Base-by-base conservation (phyloP, 208 protist species). In the Leishmania tropica region DNA sequence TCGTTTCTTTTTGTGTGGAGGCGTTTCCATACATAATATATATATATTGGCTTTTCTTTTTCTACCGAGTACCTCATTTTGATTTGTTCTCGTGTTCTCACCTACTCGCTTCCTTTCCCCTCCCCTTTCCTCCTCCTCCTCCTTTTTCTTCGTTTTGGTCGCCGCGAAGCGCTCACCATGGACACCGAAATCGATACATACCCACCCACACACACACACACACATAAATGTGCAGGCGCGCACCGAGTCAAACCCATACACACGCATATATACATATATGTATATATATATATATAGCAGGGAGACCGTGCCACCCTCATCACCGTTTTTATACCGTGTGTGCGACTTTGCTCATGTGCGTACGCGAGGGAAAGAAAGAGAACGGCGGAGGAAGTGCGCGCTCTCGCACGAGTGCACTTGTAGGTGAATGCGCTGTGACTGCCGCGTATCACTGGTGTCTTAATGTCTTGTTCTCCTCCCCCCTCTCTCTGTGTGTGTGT, bases 131-230 rank as follows among this genome's bases (percentile, higher is more conserved):
- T 24, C 24, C 24, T 85, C 45, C 65, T 10, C 13, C 21, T 79
- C 7, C 62, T 84, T 78, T 74, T 76, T 76, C 35, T 28, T 83
- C 37, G 45, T 56, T 68, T 28, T 53, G 37, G 17, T 54, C 3
- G 40, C 21, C 24, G n/a, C 3, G 64, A 13, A 40, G 56, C 56
- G 56, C 56, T 31, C 1, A 62, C 6, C 21, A 62, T 24, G 6
- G 7, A n/a, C 24, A 62, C 56, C 56, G 15, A 62, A 8, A 17
- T 40, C 11, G 11, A 31, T 31, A 31, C 31, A 31, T 31, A 11
- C 60, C 37, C n/a, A 13, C 35, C 42, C 5, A 10, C 31, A 4
- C 62, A 5, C 62, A 67, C 19, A 4, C 31, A n/a, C 56, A 62
- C 42, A 40, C 1, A 62, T 68, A 40, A 15, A 24, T 71, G 13